Evolutionary conservation across 2,329 filamentous ascomycete genomes (phyloP).

Genomic region (Coniella lustricola): DNA sequence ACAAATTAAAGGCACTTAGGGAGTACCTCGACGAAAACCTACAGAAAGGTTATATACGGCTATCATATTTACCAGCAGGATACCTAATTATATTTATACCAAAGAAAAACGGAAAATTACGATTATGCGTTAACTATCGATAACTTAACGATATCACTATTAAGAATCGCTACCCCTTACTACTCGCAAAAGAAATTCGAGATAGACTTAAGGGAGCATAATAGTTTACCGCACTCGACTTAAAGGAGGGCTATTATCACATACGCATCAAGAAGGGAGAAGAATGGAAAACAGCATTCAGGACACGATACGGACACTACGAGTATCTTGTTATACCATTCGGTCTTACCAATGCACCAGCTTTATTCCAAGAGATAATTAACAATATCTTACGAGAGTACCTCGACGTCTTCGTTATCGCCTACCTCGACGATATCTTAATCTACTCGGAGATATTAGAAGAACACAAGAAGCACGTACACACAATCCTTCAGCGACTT

Average conservation of each 20-base stretch:
- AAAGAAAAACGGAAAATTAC: conserved; percentile 9
- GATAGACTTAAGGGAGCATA: conserved; percentile 15
- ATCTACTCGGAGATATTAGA: conserved; percentile 10
- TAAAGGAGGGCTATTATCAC: conserved; percentile 15
- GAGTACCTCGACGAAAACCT: conserved; percentile 12
- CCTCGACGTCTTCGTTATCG: conserved; percentile 7
- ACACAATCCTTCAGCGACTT: neutral
- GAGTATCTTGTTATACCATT: conserved; percentile 28
- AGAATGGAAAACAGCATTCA: conserved; percentile 26
- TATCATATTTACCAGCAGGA: conserved; percentile 5
- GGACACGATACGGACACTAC: conserved; percentile 21
- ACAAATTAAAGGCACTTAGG: conserved; percentile 1
- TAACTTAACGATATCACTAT: conserved; percentile 9
- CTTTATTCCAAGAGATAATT: conserved; percentile 8
- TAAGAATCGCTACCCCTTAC: conserved; percentile 1
- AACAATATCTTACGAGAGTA: conserved; percentile 1
- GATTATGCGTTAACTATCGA: conserved; percentile 8
- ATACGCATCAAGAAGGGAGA: conserved; percentile 20
- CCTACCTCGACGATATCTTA: conserved; percentile 17
- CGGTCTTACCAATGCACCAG: conserved; percentile 19
- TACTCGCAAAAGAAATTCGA: neutral
- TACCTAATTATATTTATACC: conserved; percentile 12
- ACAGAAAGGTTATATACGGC: conserved; percentile 3
- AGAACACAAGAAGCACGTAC: conserved; percentile 6
- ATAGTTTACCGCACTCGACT: conserved; percentile 13